phyloP scores from a whole-genome alignment of 192 early-diverging fungal species.

The Backusella australiensis region DNA sequence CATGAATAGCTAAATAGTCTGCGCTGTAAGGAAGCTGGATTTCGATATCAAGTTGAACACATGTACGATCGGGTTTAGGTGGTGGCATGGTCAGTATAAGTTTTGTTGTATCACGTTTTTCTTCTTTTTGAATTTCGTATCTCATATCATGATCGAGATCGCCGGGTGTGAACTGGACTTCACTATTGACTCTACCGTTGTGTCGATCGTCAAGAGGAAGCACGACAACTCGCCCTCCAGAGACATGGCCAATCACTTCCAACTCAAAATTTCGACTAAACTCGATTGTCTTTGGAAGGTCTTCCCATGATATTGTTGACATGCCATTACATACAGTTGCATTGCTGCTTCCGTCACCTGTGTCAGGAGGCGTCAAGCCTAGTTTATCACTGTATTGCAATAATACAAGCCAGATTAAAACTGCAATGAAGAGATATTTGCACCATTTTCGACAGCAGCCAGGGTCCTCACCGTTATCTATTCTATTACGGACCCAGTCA shows the following conservation, averaged over 20 bases:
- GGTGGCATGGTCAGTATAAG: background rate
- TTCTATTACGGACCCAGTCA: background rate
- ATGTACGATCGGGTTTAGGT: background rate
- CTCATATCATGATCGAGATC: background rate
- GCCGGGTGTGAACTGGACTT: background rate
- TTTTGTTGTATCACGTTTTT: background rate
- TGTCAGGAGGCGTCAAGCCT: background rate
- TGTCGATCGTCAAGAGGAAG: background rate
- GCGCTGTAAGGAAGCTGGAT: slow-evolving; percentile 1
- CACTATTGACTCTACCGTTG: background rate
- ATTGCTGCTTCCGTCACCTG: background rate
- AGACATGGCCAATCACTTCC: background rate
- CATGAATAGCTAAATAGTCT: background rate
- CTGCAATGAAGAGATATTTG: background rate
- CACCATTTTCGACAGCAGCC: slow-evolving; percentile 12
- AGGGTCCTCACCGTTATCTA: background rate
- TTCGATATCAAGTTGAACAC: slow-evolving; percentile 4
- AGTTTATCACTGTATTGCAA: background rate
- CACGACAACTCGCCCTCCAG: background rate
- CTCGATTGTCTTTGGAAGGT: background rate
- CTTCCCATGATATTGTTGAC: background rate
- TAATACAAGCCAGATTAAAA: slow-evolving; percentile 11
- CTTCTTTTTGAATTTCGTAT: background rate
- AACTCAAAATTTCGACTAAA: background rate
- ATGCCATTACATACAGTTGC: background rate